These are phyloP conservation scores for Trichophyton schoenleinii DNA, from an alignment of 2,329 filamentous ascomycete species.

Conservation along the genomic window DNA sequence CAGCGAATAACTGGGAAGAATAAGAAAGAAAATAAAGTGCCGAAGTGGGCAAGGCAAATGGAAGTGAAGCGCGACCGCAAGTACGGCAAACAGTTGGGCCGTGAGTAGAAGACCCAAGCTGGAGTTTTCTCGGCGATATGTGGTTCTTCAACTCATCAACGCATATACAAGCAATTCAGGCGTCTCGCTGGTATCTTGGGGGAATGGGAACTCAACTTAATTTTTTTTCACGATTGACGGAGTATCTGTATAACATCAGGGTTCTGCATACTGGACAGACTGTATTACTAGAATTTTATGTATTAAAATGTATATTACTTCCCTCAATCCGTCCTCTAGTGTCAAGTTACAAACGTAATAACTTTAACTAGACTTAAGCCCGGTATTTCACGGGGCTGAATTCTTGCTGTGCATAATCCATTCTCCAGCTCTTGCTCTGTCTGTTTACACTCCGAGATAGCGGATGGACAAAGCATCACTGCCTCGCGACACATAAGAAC, in stretches of 20 bases:
- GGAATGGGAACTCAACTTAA: background rate
- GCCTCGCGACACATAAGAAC: too few species aligned
- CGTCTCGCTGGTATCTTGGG: background rate
- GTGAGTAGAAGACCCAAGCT: background rate
- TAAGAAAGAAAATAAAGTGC: slow-evolving; percentile 1
- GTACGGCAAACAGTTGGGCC: background rate
- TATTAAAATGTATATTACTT: background rate
- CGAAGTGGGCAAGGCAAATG: background rate
- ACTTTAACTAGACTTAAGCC: background rate
- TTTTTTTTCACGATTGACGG: background rate
- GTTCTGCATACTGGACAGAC: background rate
- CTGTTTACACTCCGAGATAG: too few species aligned
- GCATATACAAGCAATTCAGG: background rate
- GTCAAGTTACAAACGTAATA: background rate
- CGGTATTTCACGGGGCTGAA: background rate
- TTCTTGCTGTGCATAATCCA: too few species aligned
- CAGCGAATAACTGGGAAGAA: background rate
- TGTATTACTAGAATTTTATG: slow-evolving; percentile 9
- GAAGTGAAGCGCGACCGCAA: background rate
- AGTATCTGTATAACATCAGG: slow-evolving; percentile 1
- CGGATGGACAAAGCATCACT: too few species aligned
- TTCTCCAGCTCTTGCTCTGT: too few species aligned
- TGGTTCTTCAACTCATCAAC: background rate
- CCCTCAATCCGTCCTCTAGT: background rate
- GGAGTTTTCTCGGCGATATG: background rate